These are phyloP conservation scores for Coemansia sp. DNA, from an alignment of 371 early-diverging fungal species.

Conservation along the genomic window DNA sequence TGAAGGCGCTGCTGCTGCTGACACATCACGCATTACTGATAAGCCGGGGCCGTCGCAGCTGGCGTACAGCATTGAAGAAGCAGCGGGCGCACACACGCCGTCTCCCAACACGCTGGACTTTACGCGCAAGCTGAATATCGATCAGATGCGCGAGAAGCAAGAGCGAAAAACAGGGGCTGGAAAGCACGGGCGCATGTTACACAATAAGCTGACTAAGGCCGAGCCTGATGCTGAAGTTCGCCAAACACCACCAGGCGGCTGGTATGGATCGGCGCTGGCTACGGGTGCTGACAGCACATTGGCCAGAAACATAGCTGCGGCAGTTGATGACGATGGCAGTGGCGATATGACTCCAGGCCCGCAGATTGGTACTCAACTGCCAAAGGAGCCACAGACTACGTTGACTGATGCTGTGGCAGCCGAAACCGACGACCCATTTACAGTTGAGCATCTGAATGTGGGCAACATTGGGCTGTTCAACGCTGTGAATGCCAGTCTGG, in stretches of 20 bases:
- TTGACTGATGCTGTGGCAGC: constrained; percentile 7
- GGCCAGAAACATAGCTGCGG: background rate
- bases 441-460: constrained; percentile 66
- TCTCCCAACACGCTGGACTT: constrained; percentile 46
- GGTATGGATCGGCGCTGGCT: background rate
- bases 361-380: constrained; percentile 15
- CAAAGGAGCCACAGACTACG: background rate
- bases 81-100: constrained; percentile 42
- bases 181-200: constrained; percentile 41
- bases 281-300: background rate
- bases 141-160: constrained; percentile 44
- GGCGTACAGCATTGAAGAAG: constrained; percentile 44
- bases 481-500: constrained; percentile 70
- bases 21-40: background rate
- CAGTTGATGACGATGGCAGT: background rate
- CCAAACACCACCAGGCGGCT: constrained; percentile 5
- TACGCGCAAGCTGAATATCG: constrained; percentile 46
- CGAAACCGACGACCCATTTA: constrained; percentile 54
- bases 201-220: constrained; percentile 6
- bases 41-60: constrained; percentile 46
- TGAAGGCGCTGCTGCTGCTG: background rate
- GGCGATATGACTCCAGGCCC: constrained; percentile 5
- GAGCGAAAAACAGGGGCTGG: constrained; percentile 34
- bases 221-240: background rate
- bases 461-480: constrained; percentile 93